phyloP scores from a whole-genome alignment of 371 early-diverging fungal species.

The Apophysomyces variabilis region DNA sequence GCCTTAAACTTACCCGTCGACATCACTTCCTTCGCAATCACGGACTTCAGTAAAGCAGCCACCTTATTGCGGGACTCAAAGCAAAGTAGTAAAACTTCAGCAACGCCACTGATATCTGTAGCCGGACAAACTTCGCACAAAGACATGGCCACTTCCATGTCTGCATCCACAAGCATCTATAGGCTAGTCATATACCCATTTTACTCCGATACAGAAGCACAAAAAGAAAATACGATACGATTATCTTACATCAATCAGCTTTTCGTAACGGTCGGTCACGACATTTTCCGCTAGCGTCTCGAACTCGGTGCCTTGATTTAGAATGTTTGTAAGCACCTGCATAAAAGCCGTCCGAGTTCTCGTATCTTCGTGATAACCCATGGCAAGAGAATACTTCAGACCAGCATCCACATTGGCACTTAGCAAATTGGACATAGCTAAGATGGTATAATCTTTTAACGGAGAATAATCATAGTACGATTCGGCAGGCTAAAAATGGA shows the following conservation, averaged over 20 bases:
- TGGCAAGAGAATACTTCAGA: constrained; percentile 82
- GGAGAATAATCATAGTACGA: constrained; percentile 61
- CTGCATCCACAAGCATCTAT: constrained; percentile 65
- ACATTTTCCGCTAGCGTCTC: constrained; percentile 79
- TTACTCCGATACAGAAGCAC: background rate
- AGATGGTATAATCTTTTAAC: constrained; percentile 82
- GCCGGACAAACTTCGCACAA: constrained; percentile 88
- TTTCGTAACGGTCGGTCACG: constrained; percentile 75
- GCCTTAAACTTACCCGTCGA: constrained; percentile 58
- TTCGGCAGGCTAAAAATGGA: constrained; percentile 6
- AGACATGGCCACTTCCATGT: constrained; percentile 78
- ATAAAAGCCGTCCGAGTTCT: constrained; percentile 88
- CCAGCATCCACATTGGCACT: constrained; percentile 92
- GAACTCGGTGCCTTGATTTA: constrained; percentile 87
- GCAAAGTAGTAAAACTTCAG: constrained; percentile 72
- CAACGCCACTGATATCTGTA: constrained; percentile 82
- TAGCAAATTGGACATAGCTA: constrained; percentile 86
- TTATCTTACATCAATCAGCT: constrained; percentile 67
- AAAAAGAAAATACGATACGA: background rate
- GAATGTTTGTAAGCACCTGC: constrained; percentile 88
- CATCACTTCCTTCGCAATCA: constrained; percentile 81
- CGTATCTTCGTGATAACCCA: constrained; percentile 93
- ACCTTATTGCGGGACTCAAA: constrained; percentile 79
- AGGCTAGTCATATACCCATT: background rate
- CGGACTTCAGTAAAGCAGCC: constrained; percentile 71